These are phyloP conservation scores for Populus hybrid DNA, from an alignment of 441 rosid genomes.

Conservation along the genomic window DNA sequence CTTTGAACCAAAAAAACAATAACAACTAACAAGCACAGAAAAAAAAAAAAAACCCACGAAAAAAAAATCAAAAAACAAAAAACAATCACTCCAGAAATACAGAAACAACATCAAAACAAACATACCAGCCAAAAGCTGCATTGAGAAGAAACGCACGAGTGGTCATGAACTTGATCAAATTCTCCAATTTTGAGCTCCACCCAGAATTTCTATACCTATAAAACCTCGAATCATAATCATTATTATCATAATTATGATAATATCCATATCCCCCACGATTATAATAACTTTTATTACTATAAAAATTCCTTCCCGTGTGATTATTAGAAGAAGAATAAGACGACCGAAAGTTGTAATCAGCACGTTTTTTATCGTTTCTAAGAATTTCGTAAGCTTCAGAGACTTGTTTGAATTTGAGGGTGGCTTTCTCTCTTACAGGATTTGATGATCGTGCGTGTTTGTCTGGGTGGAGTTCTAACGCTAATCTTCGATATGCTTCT, in stretches of 20 bases:
- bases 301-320: neutral
- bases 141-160: conserved; percentile 72
- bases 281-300: neutral
- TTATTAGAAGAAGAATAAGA: conserved; percentile 24
- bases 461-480: conserved; percentile 76
- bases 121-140: conserved; percentile 63
- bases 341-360: conserved; percentile 47
- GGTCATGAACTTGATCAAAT: conserved; percentile 49
- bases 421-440: conserved; percentile 46
- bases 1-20: neutral
- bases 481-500: conserved; percentile 74
- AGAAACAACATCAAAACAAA: neutral
- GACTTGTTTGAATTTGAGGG: conserved; percentile 65
- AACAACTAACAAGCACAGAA: neutral
- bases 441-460: conserved; percentile 69
- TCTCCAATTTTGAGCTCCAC: conserved; percentile 29
- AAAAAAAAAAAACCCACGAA: neutral
- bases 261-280: conserved; percentile 15
- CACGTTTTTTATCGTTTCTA: conserved; percentile 62
- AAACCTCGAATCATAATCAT: conserved; percentile 20
- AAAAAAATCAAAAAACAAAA: neutral
- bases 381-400: conserved; percentile 89
- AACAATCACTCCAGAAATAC: neutral
- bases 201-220: conserved; percentile 13
- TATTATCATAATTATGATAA: conserved; percentile 29